Evolutionary conservation across 345 rosid genomes (phyloP).

Genomic region (Heritiera littoralis): DNA sequence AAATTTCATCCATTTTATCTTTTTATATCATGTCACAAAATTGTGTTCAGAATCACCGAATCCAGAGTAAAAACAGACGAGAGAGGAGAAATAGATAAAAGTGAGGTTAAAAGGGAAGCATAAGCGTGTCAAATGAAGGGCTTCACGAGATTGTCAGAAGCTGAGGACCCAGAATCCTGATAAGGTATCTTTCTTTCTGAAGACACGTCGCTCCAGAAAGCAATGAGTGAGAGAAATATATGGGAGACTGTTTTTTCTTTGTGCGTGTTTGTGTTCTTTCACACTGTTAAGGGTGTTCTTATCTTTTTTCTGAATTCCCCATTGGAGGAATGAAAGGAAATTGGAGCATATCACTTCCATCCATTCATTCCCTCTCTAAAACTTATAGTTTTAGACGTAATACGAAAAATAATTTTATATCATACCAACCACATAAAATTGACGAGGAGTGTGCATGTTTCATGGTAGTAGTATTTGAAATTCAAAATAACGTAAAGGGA

Average conservation of each 20-base stretch:
- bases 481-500: background rate
- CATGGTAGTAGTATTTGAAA: conserved; percentile 15
- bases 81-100: too few species aligned
- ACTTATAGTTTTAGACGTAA: too few species aligned
- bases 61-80: background rate
- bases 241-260: background rate
- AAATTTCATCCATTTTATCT: too few species aligned
- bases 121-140: conserved; percentile 8
- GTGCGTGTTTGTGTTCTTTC: background rate
- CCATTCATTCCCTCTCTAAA: background rate
- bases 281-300: background rate
- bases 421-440: too few species aligned
- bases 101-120: background rate
- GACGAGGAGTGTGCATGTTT: background rate
- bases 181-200: conserved; percentile 33
- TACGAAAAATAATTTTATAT: too few species aligned
- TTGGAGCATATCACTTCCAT: conserved; percentile 10
- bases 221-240: background rate
- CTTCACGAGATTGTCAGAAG: conserved; percentile 40
- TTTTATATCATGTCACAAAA: too few species aligned
- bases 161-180: conserved; percentile 13
- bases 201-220: conserved; percentile 41
- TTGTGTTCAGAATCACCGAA: too few species aligned
- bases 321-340: conserved; percentile 25
- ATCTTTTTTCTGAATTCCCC: conserved; percentile 17